Conservation (phyloP, 2,329 filamentous ascomycete species). For the Dryadomyces quercivorus region DNA sequence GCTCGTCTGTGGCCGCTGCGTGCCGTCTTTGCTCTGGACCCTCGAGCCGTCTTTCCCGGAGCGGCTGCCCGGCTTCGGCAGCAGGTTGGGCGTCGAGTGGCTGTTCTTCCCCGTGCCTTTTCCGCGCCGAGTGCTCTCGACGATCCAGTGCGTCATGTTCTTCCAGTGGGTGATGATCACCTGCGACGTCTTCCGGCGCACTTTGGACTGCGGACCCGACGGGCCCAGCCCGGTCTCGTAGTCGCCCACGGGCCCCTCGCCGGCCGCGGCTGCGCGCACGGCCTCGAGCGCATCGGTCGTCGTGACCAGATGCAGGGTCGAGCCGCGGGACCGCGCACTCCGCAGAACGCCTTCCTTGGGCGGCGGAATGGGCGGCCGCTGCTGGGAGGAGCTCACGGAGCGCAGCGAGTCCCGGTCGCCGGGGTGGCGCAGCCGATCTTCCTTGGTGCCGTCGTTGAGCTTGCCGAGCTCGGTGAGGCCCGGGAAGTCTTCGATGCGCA, state of each 20-base stretch:
- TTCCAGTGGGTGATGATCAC: conserved; percentile 50
- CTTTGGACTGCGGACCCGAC: conserved; percentile 21
- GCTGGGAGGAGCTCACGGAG: conserved; percentile 64
- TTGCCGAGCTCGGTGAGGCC: conserved; percentile 53
- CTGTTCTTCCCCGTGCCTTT: conserved; percentile 37
- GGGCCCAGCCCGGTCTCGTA: background rate
- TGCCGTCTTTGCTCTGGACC: conserved; percentile 33
- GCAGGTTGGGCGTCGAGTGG: conserved; percentile 47
- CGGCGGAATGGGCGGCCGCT: conserved; percentile 64
- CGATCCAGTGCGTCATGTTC: conserved; percentile 52
- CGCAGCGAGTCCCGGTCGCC: conserved; percentile 69
- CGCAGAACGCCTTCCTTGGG: conserved; percentile 68
- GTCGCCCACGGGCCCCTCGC: background rate
- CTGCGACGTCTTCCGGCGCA: conserved; percentile 44
- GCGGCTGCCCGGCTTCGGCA: conserved; percentile 33
- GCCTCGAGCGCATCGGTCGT: conserved; percentile 39
- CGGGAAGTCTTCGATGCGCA: conserved; percentile 62
- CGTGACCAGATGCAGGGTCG: conserved; percentile 76
- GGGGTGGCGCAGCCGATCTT: conserved; percentile 49
- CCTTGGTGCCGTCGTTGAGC: conserved; percentile 29
- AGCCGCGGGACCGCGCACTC: conserved; percentile 63
- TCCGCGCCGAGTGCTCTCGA: conserved; percentile 42
- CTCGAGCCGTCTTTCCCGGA: conserved; percentile 26
- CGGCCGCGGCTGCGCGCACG: conserved; percentile 15
- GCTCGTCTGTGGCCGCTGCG: conserved; percentile 47